Evolutionary conservation across 179 eudicot genomes (phyloP).

Genomic region (Corrigiola litoralis): DNA sequence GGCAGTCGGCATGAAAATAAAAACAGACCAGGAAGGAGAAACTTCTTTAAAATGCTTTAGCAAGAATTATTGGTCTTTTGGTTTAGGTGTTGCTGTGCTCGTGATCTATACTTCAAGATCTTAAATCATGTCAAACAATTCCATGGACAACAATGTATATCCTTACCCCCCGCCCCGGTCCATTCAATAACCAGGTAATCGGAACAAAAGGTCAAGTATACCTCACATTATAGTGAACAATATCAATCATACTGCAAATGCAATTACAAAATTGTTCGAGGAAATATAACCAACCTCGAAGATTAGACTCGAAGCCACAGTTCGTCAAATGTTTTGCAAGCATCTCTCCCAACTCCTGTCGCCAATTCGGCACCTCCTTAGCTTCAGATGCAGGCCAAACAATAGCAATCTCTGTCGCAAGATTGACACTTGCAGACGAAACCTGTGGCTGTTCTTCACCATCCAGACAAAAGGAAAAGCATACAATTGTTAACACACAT

Average conservation of each 20-base stretch:
- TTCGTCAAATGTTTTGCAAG: conserved; percentile 89
- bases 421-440: conserved; percentile 84
- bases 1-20: too few species aligned
- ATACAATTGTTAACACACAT: neutral
- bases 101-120: too few species aligned
- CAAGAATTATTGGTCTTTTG: too few species aligned
- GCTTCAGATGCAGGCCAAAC: conserved; percentile 88
- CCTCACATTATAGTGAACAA: neutral
- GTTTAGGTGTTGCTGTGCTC: too few species aligned
- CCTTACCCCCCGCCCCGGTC: too few species aligned
- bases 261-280: neutral
- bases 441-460: conserved; percentile 75
- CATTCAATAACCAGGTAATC: too few species aligned
- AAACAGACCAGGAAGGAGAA: too few species aligned
- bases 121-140: too few species aligned
- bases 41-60: too few species aligned
- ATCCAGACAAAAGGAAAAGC: neutral
- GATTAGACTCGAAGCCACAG: conserved; percentile 78
- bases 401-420: conserved; percentile 89
- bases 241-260: neutral
- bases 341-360: conserved; percentile 62
- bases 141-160: too few species aligned
- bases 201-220: neutral
- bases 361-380: conserved; percentile 73
- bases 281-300: conserved; percentile 54